Conservation (phyloP, 306 rosid species). For the Canavalia ensiformis region DNA sequence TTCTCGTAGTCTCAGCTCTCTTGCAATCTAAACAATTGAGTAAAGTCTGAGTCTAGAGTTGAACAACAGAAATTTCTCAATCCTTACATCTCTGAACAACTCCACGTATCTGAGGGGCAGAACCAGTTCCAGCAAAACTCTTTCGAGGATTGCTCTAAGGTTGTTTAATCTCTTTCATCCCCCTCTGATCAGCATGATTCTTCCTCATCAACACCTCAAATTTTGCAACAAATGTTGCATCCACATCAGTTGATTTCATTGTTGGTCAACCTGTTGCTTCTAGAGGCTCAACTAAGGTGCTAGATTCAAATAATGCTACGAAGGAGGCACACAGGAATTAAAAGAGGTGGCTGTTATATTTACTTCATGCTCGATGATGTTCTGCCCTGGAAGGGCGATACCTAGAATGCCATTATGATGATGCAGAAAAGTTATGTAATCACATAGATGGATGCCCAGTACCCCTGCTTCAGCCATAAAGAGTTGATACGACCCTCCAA, state of each 20-base stretch:
- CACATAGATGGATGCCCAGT: conserved; percentile 71
- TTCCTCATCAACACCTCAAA: conserved; percentile 66
- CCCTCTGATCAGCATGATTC: conserved; percentile 69
- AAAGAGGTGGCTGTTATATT: conserved; percentile 92
- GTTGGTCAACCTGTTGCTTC: conserved; percentile 67
- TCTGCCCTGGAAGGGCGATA: conserved; percentile 85
- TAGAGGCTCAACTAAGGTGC: conserved; percentile 58
- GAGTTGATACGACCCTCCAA: too few species aligned
- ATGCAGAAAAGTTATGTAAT: conserved; percentile 73
- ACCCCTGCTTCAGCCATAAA: neutral
- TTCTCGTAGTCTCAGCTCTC: conserved; percentile 72
- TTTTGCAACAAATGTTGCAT: conserved; percentile 69
- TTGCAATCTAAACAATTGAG: conserved; percentile 65
- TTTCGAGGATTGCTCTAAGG: conserved; percentile 65
- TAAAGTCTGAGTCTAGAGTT: conserved; percentile 71
- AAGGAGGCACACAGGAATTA: conserved; percentile 67
- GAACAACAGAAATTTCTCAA: conserved; percentile 66
- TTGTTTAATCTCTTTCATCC: conserved; percentile 64
- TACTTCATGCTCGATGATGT: conserved; percentile 87
- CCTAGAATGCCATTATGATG: conserved; percentile 64
- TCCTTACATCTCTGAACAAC: conserved; percentile 69
- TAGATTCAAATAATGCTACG: conserved; percentile 46
- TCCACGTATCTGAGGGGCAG: conserved; percentile 72
- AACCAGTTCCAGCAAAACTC: conserved; percentile 78
- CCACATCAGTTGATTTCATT: conserved; percentile 62